These are phyloP conservation scores for Triticum dicoccoides DNA, from an alignment of 176 grass and related monocot genomes.

Conservation along the genomic window DNA sequence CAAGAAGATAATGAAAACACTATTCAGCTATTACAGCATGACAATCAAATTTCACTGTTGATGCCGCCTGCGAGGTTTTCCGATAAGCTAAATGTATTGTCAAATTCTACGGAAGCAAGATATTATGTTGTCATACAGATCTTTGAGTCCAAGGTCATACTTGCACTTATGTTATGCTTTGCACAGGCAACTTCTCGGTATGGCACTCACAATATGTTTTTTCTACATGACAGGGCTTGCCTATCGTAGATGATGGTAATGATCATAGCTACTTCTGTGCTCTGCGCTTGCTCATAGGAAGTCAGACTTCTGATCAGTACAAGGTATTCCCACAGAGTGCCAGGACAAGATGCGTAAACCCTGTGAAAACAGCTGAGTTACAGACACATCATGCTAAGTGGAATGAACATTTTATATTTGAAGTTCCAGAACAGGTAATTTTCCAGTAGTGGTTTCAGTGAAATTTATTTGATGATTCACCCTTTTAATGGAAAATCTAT, in stretches of 20 bases:
- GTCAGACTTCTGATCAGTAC: conserved; percentile 76
- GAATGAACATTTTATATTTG: conserved; percentile 99
- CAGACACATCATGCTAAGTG: conserved; percentile 57
- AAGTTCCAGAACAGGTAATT: conserved; percentile 87
- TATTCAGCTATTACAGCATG: conserved; percentile 65
- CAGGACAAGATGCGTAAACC: conserved; percentile 93
- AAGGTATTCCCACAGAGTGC: conserved; percentile 98
- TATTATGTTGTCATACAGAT: conserved; percentile 96
- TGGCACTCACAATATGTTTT: conserved; percentile 31
- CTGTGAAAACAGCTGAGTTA: conserved; percentile 45
- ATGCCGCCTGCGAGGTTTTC: conserved; percentile 90
- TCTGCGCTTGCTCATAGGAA: conserved; percentile 80
- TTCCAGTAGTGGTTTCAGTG: not conserved
- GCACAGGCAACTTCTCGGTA: conserved; percentile 15
- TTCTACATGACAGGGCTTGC: conserved; percentile 62
- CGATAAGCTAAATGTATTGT: conserved; percentile 78
- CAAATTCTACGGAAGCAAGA: conserved; percentile 70
- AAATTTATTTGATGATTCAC: not conserved
- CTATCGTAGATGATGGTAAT: conserved; percentile 91
- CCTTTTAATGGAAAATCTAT: not conserved
- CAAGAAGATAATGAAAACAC: conserved; percentile 47
- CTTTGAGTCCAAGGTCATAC: conserved; percentile 75
- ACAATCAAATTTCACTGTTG: conserved; percentile 57
- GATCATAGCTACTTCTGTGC: conserved; percentile 92
- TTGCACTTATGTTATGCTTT: not conserved